These are phyloP conservation scores for Aureobasidium melanogenum DNA, from an alignment of 2,329 filamentous ascomycete genomes.

Conservation along the genomic window DNA sequence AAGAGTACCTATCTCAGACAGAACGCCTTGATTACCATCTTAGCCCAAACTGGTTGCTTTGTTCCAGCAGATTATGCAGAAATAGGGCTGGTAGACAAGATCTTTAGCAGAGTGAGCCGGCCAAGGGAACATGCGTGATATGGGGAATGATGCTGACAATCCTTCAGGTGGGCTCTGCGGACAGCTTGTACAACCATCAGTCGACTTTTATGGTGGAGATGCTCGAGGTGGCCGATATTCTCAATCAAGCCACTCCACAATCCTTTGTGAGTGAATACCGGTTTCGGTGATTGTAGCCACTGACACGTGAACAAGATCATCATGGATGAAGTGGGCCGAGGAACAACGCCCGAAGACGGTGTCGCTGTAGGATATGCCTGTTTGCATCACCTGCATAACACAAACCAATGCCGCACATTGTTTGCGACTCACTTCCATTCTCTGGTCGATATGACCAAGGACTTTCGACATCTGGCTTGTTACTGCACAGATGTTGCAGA, in stretches of 20 bases:
- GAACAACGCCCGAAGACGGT: slow-evolving; percentile 89
- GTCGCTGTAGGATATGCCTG: slow-evolving; percentile 83
- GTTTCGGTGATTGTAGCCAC: neutral
- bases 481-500: slow-evolving; percentile 90
- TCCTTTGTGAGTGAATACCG: slow-evolving; percentile 53
- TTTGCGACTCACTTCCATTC: slow-evolving; percentile 95
- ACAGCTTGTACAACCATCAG: slow-evolving; percentile 89
- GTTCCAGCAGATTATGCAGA: slow-evolving; percentile 82
- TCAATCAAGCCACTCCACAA: slow-evolving; percentile 70
- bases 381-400: slow-evolving; percentile 69
- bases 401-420: slow-evolving; percentile 69
- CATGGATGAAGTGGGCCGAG: slow-evolving; percentile 96
- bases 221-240: slow-evolving; percentile 87
- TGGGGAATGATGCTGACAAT: neutral
- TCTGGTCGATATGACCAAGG: slow-evolving; percentile 65
- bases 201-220: slow-evolving; percentile 99
- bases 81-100: slow-evolving; percentile 86
- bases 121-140: neutral
- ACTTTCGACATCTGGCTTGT: slow-evolving; percentile 52
- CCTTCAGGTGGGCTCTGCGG: slow-evolving; percentile 59
- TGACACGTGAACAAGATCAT: slow-evolving; percentile 38
- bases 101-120: slow-evolving; percentile 65
- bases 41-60: slow-evolving; percentile 87
- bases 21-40: slow-evolving; percentile 86
- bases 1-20: slow-evolving; percentile 95